Percentiles rank a stretch among this genome's conserved stretches.
Evolutionary conservation across 768 basidiomycete species (phyloP).

Genomic region (Tricholoma furcatifolium): DNA sequence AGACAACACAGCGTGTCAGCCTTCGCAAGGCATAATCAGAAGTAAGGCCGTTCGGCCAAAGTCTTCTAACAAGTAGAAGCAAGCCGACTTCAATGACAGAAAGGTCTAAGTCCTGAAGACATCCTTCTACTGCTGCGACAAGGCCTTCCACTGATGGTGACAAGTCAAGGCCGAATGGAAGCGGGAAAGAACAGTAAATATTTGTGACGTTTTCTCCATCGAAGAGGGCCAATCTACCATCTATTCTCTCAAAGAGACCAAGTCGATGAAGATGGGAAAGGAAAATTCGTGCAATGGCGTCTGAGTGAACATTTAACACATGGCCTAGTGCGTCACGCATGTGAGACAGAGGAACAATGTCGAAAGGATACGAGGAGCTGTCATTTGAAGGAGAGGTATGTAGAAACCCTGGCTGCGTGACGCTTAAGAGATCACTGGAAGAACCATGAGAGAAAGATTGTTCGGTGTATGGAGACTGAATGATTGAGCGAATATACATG

Average conservation of each 20-base stretch:
- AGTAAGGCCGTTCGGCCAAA: conserved; percentile 74
- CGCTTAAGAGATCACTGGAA: conserved; percentile 48
- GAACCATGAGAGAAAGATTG: conserved; percentile 17
- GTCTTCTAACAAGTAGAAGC: conserved; percentile 60
- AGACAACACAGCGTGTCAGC: conserved; percentile 53
- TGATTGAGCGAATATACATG: conserved; percentile 55
- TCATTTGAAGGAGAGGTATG: conserved; percentile 22
- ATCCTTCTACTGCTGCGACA: conserved; percentile 68
- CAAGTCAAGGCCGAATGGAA: conserved; percentile 71
- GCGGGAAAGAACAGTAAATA: conserved; percentile 55
- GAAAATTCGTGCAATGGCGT: conserved; percentile 48
- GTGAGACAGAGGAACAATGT: conserved; percentile 56
- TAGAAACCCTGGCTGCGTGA: conserved; percentile 29
- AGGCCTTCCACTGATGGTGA: conserved; percentile 73
- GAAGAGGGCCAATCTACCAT: conserved; percentile 34
- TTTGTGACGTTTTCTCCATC: conserved; percentile 32
- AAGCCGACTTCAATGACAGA: conserved; percentile 75
- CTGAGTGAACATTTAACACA: conserved; percentile 56
- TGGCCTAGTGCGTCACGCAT: conserved; percentile 58
- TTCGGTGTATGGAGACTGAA: conserved; percentile 46
- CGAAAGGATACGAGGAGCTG: conserved; percentile 44
- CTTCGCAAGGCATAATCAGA: conserved; percentile 70
- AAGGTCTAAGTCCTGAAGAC: conserved; percentile 68
- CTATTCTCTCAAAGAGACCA: conserved; percentile 57
- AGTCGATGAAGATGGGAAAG: conserved; percentile 60